Evolutionary conservation across 805 yeast genomes (phyloP).

Genomic region (Hemisphaericaspora nanyangensis): DNA sequence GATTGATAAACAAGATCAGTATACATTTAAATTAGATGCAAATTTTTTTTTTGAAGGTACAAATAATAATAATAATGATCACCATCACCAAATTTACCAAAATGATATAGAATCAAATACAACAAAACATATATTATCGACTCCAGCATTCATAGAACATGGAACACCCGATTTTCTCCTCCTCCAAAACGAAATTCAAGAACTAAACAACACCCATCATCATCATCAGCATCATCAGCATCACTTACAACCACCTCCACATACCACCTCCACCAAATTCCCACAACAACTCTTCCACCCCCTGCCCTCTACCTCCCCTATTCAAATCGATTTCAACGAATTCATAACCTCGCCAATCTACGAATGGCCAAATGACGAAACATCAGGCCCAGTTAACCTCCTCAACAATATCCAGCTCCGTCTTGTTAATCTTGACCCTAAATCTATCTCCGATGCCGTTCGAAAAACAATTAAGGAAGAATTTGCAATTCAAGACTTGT

Average conservation of each 20-base stretch:
- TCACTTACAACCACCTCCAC: neutral
- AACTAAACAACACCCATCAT: neutral
- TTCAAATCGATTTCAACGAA: conserved; percentile 1
- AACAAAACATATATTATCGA: neutral
- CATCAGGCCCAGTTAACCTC: conserved; percentile 5
- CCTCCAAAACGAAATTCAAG: conserved; percentile 4
- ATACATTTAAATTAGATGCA: conserved; percentile 1
- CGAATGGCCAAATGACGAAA: conserved; percentile 10
- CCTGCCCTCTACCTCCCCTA: neutral
- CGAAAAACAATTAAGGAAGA: conserved; percentile 11
- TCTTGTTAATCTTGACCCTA: conserved; percentile 7
- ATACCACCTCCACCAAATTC: neutral
- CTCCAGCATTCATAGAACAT: conserved; percentile 4
- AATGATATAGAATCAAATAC: neutral
- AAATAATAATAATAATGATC: neutral
- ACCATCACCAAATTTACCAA: neutral
- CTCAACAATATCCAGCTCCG: conserved; percentile 5
- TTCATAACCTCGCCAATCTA: conserved; percentile 7
- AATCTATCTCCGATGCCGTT: conserved; percentile 7
- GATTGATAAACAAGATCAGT: conserved; percentile 2
- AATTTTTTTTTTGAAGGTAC: neutral
- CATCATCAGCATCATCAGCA: neutral
- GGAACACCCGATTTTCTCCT: conserved; percentile 2
- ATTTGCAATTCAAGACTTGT: conserved; percentile 9
- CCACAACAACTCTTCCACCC: conserved; percentile 1